Evolutionary conservation across 306 rosid genomes (phyloP).

Genomic region (Lathyrus tuberosus): DNA sequence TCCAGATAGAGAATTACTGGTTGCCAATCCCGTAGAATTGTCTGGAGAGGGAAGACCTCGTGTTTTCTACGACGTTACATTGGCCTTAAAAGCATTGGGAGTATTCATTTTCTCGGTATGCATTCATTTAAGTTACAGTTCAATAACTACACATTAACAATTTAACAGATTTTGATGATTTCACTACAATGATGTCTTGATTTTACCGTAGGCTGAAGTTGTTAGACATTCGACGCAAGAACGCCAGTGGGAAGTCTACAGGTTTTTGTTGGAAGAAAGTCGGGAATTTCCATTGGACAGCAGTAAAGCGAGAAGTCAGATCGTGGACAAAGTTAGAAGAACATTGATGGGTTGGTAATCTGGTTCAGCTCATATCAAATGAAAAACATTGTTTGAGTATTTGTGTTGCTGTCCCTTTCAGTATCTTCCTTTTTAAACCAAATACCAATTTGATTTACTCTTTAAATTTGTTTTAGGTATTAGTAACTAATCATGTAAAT

Average conservation of each 20-base stretch:
- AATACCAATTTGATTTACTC: constrained; percentile 18
- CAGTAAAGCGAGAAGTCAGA: constrained; percentile 63
- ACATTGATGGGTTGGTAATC: constrained; percentile 83
- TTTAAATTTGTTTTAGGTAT: constrained; percentile 22
- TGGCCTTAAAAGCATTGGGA: constrained; percentile 66
- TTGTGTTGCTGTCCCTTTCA: constrained; percentile 27
- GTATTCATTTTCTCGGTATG: constrained; percentile 72
- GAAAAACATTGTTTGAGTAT: constrained; percentile 27
- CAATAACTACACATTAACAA: not conserved
- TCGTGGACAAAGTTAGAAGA: constrained; percentile 77
- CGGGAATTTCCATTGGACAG: constrained; percentile 61
- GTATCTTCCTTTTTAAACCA: constrained; percentile 12
- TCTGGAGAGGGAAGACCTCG: constrained; percentile 88
- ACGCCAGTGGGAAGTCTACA: constrained; percentile 89
- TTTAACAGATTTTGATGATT: too few species aligned
- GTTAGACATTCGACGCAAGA: constrained; percentile 70
- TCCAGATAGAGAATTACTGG: constrained; percentile 81
- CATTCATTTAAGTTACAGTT: constrained; percentile 13
- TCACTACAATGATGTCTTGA: too few species aligned
- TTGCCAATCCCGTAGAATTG: constrained; percentile 85
- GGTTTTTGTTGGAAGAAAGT: constrained; percentile 76
- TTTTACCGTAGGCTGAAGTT: constrained; percentile 68
- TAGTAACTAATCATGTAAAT: constrained; percentile 1
- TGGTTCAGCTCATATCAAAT: constrained; percentile 25
- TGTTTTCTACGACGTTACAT: constrained; percentile 80